Evolutionary conservation across 2,329 filamentous ascomycete species (phyloP), one percentile per base, ranked within the genome.

Genomic region (Xylariaceae sp.): DNA sequence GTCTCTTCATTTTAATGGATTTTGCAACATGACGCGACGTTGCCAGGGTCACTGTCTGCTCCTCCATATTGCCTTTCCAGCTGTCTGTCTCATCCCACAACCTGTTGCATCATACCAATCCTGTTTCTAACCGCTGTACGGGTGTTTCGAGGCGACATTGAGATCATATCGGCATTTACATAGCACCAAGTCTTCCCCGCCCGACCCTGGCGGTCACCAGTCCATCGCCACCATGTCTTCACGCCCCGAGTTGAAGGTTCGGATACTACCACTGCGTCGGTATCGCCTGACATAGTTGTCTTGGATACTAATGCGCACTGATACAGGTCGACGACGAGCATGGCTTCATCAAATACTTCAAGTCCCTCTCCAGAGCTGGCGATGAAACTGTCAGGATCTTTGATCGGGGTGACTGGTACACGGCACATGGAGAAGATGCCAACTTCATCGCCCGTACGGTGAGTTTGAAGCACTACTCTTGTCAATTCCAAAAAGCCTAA

Each of bases 291-390:
- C 28, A 28, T 28, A 42, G 16, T 5, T 43, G 1, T 43, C 48
- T 49, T 14, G 46, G 7, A 33, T 5, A 18, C 17, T 47, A n/a
- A 31, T 9, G 22, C 31, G 11, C 12, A 19, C 12, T 47, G 1
- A 9, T n/a, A 57, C 42, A 92, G 88, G 90, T 97, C 68, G 95
- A 99, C 66, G 94, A 99, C 68, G 94, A 99, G 76, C 86, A 87
- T 66, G 91, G 93, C 61, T 99, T 99, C 78, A 97, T 97, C 74
- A 90, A 87, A 62, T 96, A 91, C 75, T 99, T 95, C 78, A 93
- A 93, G 63, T 87, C 86, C n/a, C 80, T 99, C 2, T 84, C 90
- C 6, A 65, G 76, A 13, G 83, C 84, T 48, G 83, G 84, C 61
- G 80, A 84, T 38, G 87, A 89, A 49, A 92, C 90, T 0, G 80